Conservation (phyloP, 2,329 filamentous ascomycete genomes). For the Aspergillus brunneoviolaceus region DNA sequence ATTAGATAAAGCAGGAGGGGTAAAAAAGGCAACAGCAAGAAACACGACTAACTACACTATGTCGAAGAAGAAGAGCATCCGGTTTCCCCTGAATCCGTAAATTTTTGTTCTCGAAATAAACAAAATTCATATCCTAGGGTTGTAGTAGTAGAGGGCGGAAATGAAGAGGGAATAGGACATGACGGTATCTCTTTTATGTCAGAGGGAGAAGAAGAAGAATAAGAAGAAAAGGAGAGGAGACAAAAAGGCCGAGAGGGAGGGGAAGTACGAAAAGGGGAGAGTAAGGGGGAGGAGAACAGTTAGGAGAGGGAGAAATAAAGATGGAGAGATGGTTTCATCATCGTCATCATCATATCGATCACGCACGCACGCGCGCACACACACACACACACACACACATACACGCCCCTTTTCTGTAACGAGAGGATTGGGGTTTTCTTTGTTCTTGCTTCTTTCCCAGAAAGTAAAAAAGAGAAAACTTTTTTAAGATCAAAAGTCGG, state of each 20-base stretch:
- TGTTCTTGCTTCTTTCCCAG: neutral
- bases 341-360: neutral
- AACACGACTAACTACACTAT: neutral
- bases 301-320: neutral
- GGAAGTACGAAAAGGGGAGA: neutral
- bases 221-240: neutral
- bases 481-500: slow-evolving; percentile 12
- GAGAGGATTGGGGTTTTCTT: neutral
- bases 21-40: neutral
- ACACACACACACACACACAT: neutral
- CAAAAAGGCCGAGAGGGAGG: neutral
- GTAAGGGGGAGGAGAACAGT: neutral
- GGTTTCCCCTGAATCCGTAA: neutral
- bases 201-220: neutral
- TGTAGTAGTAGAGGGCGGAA: neutral
- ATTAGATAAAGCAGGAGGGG: neutral
- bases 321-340: neutral
- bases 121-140: neutral
- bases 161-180: neutral
- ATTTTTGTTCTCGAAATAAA: neutral
- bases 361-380: neutral
- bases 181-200: neutral
- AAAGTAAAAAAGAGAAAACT: slow-evolving; percentile 14
- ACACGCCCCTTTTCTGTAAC: neutral
- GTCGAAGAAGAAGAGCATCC: neutral